Evolutionary conservation across 2,329 filamentous ascomycete species (phyloP), one percentile per base, ranked within the genome.

Genomic region (Aspergillus jensenii): DNA sequence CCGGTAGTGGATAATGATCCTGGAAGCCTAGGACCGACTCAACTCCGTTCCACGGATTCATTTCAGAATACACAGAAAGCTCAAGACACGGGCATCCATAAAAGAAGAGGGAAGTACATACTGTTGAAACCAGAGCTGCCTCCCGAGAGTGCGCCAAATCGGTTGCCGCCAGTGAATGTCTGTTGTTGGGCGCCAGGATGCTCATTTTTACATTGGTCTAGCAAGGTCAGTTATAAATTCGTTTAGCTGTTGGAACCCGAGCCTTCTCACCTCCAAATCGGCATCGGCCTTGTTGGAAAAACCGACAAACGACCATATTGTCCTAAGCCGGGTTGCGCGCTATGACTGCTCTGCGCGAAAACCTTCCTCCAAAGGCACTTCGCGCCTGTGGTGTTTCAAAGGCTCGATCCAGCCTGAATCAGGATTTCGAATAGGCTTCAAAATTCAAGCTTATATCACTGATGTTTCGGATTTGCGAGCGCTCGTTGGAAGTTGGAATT

Each of bases 241-340:
- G 57, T 44, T 8, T 45, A 7, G n/a, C 3, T 15, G 4, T 8
- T 37, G 40, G 17, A 19, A 11, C 15, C 31, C 6, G 21, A 45
- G n/a, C 11, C 14, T 17, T 54, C 79, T 62, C 78, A 87, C 87
- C 79, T 75, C 87, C 87, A 69, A 82, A 86, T 67, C 78, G 84
- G 78, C 88, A 91, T 61, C 79, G 80, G 44, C 87, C 87, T 70
- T 87, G 81, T 69, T 83, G 81, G 68, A 81, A 91, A 71, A 84
- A 90, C 62, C 74, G 81, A 78, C 88, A 91, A 56, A 88, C 66
- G 12, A 69, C 69, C 78, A 79, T 79, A 17, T 52, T 71, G 56
- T 50, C 33, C 54, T 52, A 23, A n/a, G 19, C 39, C n/a, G 27
- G 15, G 11, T 15, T 31, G 35, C 31, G 21, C 25, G 31, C 17